Conservation (phyloP, 176 grass and related monocot species). For the Luzula sylvatica region DNA sequence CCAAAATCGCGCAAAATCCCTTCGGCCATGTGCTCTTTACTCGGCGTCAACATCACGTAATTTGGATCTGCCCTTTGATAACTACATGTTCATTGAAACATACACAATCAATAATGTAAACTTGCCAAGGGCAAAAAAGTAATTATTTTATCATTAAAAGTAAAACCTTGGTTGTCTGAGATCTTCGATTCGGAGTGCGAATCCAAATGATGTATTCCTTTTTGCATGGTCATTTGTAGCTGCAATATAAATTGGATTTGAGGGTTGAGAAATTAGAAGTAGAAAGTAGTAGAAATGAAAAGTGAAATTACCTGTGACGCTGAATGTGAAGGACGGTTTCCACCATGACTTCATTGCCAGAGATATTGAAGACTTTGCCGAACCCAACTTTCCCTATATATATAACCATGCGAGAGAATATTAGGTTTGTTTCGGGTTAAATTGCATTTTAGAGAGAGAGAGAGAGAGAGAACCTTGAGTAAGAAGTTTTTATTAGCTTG, state of each 20-base stretch:
- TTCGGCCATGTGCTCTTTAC: slow-evolving; percentile 71
- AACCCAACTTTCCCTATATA: slow-evolving; percentile 69
- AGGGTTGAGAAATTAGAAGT: no score
- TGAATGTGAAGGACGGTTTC: slow-evolving; percentile 87
- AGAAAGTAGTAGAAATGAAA: not conserved
- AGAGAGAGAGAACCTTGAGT: slow-evolving; percentile 43
- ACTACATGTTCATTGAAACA: slow-evolving; percentile 32
- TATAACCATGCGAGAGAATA: not conserved
- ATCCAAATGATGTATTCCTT: slow-evolving; percentile 59
- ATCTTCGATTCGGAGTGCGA: slow-evolving; percentile 80
- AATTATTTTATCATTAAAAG: not conserved
- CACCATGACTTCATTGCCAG: slow-evolving; percentile 97
- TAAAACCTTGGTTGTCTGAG: slow-evolving; percentile 74
- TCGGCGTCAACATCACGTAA: slow-evolving; percentile 94
- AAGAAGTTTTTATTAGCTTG: slow-evolving; percentile 97
- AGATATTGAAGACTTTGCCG: slow-evolving; percentile 57
- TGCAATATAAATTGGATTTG: slow-evolving; percentile 24
- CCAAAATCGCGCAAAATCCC: slow-evolving; percentile 36
- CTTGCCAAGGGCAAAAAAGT: no score
- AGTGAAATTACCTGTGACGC: slow-evolving; percentile 46
- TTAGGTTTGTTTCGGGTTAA: not conserved
- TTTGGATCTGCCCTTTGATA: slow-evolving; percentile 85
- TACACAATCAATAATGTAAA: no score
- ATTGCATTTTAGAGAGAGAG: not conserved
- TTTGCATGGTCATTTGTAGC: slow-evolving; percentile 62